Percentiles rank a stretch among this genome's conserved stretches.
Evolutionary conservation across 305 asterid genomes (phyloP).

Genomic region (Fraxinus dipetala): DNA sequence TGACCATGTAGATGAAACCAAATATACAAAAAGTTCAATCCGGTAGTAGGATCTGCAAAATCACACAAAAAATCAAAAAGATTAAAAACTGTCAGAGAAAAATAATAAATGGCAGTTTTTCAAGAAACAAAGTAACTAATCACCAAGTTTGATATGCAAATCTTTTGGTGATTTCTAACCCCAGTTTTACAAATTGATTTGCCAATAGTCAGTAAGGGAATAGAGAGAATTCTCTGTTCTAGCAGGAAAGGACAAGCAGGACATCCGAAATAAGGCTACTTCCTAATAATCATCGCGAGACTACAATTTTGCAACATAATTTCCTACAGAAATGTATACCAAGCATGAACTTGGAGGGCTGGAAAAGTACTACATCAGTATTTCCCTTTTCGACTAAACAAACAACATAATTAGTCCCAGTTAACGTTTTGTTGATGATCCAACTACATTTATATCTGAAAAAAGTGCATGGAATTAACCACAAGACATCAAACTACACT

Average conservation of each 20-base stretch:
- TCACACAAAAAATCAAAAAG: neutral
- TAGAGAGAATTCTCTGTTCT: neutral
- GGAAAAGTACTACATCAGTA: neutral
- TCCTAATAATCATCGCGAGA: neutral
- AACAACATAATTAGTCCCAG: neutral
- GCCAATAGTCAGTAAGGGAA: neutral
- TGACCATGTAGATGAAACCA: neutral
- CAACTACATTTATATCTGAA: neutral
- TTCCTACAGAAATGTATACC: neutral
- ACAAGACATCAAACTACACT: neutral
- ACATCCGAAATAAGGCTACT: neutral
- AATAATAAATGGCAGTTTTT: neutral
- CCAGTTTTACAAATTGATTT: neutral
- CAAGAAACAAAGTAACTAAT: neutral
- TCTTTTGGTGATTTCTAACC: neutral
- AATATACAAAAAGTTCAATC: neutral
- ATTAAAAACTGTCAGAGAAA: neutral
- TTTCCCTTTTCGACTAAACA: neutral
- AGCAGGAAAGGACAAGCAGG: neutral
- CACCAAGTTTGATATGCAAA: neutral
- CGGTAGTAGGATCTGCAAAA: slow-evolving; percentile 8
- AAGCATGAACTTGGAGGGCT: neutral
- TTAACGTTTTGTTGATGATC: neutral
- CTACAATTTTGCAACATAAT: neutral
- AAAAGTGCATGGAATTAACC: neutral